Evolutionary conservation across 306 rosid species (phyloP), one percentile per base, ranked within the genome.

Genomic region (Rubus idaeus): DNA sequence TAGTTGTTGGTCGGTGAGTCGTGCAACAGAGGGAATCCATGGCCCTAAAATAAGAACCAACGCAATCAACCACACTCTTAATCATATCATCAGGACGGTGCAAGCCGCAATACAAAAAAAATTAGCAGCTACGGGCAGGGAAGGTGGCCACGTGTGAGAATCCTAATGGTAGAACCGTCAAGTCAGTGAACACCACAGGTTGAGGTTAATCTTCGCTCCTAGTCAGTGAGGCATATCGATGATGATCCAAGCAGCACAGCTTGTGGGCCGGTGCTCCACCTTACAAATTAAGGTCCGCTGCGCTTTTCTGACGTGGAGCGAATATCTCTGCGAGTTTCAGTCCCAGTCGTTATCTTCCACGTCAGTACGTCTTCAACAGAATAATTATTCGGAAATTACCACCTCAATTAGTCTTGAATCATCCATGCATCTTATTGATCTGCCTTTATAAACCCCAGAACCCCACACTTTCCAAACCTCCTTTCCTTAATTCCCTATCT

Each of bases 241-340:
- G 35, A 30, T 30, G 35, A 30, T 30, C 35, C 35, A 30, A 30
- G 35, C 35, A 30, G 35, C 35, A 30, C 35, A 30, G 35, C 35
- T 30, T 30, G 44, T 62, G 20, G 68, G 68, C 42, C 68, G 44
- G n/a, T 35, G 9, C n/a, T 12, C 1, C 42, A 51, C 10, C 46
- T 8, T 23, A 23, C 26, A 23, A 23, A n/a, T n/a, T n/a, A 23
- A 23, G 10, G 41, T 0, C 40, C 11, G 30, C 57, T 2, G 6
- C 23, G 14, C 75, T 75, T 79, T 75, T 61, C 82, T 51, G 64
- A 75, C 85, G 79, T 83, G 88, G 81, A 40, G 16, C 75, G 56
- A 81, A 79, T 26, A 79, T 77, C 53, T 75, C 60, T 13, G 37
- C 41, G 0, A 18, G 37, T 46, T 46, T 5, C 47, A 2, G 2